Conservation (phyloP, 805 yeast genomes). For the Candida ovalis region DNA sequence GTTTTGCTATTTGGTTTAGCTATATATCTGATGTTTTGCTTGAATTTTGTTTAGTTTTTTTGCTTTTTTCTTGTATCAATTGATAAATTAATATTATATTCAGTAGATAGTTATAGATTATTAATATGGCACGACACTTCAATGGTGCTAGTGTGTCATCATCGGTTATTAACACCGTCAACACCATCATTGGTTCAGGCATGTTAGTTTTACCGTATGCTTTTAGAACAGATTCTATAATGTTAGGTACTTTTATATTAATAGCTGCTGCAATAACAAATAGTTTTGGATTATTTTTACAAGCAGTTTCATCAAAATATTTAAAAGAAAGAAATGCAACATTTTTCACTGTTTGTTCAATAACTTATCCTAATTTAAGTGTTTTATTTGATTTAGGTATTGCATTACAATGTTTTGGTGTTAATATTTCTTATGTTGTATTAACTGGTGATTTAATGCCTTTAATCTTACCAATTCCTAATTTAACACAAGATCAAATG, state of each 20-base stretch:
- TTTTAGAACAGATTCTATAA: conserved; percentile 61
- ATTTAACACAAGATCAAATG: conserved; percentile 24
- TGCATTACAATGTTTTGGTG: conserved; percentile 77
- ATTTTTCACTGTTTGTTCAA: conserved; percentile 64
- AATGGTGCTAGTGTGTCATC: conserved; percentile 48
- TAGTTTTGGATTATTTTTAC: conserved; percentile 62
- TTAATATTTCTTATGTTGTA: conserved; percentile 65
- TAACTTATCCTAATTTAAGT: conserved; percentile 68
- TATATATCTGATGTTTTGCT: no score
- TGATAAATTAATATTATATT: not conserved
- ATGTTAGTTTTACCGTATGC: conserved; percentile 73
- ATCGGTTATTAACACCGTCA: conserved; percentile 62
- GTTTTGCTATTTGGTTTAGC: no score
- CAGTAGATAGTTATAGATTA: not conserved
- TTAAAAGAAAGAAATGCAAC: conserved; percentile 61
- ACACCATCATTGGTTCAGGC: conserved; percentile 82
- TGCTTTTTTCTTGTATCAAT: not conserved
- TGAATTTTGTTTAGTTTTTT: not conserved
- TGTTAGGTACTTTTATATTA: conserved; percentile 53
- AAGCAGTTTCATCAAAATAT: conserved; percentile 54
- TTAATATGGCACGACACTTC: not conserved
- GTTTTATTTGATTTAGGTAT: conserved; percentile 73
- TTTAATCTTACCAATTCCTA: conserved; percentile 39
- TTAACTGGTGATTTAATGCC: conserved; percentile 78
- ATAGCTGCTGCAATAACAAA: conserved; percentile 62